Evolutionary conservation across 495 filamentous ascomycete genomes (phyloP), one percentile per base, ranked within the genome.

Genomic region (Penicillium coprophilum): DNA sequence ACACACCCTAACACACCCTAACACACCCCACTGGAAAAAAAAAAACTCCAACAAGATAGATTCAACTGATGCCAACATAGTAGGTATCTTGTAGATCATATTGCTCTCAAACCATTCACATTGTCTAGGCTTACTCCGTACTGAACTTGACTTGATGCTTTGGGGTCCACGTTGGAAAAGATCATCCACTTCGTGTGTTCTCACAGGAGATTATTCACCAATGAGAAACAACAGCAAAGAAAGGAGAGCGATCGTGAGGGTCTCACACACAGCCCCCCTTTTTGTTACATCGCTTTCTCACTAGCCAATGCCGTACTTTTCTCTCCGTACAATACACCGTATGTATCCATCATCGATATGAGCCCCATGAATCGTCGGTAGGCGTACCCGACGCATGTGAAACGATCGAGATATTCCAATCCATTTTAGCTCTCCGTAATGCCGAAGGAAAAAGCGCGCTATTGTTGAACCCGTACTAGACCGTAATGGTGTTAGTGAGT

Each of bases 121-220:
- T n/a, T n/a, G n/a, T n/a, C n/a, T n/a, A n/a, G n/a, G n/a, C n/a
- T n/a, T n/a, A n/a, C n/a, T n/a, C n/a, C n/a, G 12, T 15, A 36
- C 21, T 9, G 5, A 17, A 0, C n/a, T 6, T 30, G 23, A n/a
- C n/a, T 28, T 6, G 34, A 28, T 41, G 3, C 13, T 12, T 8
- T 4, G 3, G 11, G 12, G 15, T 8, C 7, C 23, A 19, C 24
- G 24, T 20, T 23, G 36, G 50, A 11, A 19, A 52, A 41, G 38
- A 32, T 52, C 50, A 24, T 43, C 50, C 21, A n/a, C 36, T 52
- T 41, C 36, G 6, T 38, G 24, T 27, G 30, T 13, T n/a, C n/a
- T n/a, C 6, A n/a, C 32, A 13, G 32, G 12, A 13, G 32, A 15
- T 15, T 36, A n/a, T 15, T 13, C 7, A 15, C 3, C 6, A 2